Evolutionary conservation across 306 rosid species (phyloP).

Genomic region (Cucurbita maxima): DNA sequence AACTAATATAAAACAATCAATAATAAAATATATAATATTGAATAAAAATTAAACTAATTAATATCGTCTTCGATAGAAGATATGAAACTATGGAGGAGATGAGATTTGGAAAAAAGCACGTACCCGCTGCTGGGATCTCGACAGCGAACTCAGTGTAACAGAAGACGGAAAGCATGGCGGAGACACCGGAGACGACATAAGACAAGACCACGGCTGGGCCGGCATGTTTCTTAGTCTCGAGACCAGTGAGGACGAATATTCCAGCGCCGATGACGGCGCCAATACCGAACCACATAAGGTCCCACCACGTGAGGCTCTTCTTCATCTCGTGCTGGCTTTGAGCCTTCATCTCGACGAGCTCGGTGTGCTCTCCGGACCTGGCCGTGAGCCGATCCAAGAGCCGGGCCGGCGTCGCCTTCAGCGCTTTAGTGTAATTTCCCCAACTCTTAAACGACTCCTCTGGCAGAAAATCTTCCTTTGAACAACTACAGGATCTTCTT

Average conservation of each 20-base stretch:
- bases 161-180: conserved; percentile 84
- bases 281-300: conserved; percentile 72
- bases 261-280: conserved; percentile 85
- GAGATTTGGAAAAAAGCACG: no score
- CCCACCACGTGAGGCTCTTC: conserved; percentile 88
- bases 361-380: conserved; percentile 42
- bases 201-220: conserved; percentile 80
- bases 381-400: conserved; percentile 32
- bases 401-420: conserved; percentile 37
- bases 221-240: conserved; percentile 21
- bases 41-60: no score
- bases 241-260: conserved; percentile 71
- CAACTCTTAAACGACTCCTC: conserved; percentile 70
- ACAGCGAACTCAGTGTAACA: conserved; percentile 90
- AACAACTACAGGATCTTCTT: conserved; percentile 35
- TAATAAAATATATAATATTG: no score
- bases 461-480: conserved; percentile 47
- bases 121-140: conserved; percentile 86
- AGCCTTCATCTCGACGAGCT: conserved; percentile 52
- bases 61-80: no score
- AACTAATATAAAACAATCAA: no score
- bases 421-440: conserved; percentile 34
- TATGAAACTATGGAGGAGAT: not conserved
- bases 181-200: conserved; percentile 55
- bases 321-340: conserved; percentile 63